Conservation (phyloP, 805 yeast species). For the Maudiozyma saulgeensis region DNA sequence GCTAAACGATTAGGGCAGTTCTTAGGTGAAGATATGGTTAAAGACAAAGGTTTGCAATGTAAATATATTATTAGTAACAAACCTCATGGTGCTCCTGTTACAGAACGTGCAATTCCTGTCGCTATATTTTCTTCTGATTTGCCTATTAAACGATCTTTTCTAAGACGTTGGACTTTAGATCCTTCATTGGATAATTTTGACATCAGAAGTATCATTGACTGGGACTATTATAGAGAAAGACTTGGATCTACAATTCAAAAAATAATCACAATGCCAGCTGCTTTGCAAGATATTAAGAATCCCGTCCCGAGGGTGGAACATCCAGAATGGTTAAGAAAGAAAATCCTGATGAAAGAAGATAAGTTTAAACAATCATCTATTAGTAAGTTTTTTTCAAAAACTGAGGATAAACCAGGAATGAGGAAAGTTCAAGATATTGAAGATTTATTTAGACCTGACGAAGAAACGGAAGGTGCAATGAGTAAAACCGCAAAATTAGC, state of each 20-base stretch:
- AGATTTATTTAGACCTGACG: slow-evolving; percentile 41
- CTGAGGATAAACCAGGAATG: slow-evolving; percentile 33
- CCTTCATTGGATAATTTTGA: slow-evolving; percentile 70
- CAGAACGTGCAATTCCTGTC: slow-evolving; percentile 94
- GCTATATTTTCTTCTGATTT: slow-evolving; percentile 85
- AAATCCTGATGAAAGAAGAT: slow-evolving; percentile 52
- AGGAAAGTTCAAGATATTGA: slow-evolving; percentile 58
- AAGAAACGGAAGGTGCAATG: slow-evolving; percentile 10
- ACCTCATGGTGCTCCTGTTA: slow-evolving; percentile 81
- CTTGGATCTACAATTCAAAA: slow-evolving; percentile 89
- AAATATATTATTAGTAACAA: slow-evolving; percentile 80
- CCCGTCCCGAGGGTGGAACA: slow-evolving; percentile 93
- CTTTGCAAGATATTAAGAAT: slow-evolving; percentile 73
- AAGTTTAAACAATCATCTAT: slow-evolving; percentile 64
- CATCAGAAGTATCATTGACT: slow-evolving; percentile 81
- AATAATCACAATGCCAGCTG: slow-evolving; percentile 95
- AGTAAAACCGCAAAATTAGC: slow-evolving; percentile 24
- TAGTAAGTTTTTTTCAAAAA: slow-evolving; percentile 43
- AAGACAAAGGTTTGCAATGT: slow-evolving; percentile 92
- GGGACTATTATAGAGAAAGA: slow-evolving; percentile 88
- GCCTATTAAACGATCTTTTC: slow-evolving; percentile 55
- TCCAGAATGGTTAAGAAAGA: slow-evolving; percentile 82
- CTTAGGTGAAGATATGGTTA: slow-evolving; percentile 91
- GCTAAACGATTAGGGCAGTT: slow-evolving; percentile 90
- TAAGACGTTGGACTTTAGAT: slow-evolving; percentile 83